Conservation (phyloP, 352 stramenopile genomes). For the Phytophthora palmivora region DNA sequence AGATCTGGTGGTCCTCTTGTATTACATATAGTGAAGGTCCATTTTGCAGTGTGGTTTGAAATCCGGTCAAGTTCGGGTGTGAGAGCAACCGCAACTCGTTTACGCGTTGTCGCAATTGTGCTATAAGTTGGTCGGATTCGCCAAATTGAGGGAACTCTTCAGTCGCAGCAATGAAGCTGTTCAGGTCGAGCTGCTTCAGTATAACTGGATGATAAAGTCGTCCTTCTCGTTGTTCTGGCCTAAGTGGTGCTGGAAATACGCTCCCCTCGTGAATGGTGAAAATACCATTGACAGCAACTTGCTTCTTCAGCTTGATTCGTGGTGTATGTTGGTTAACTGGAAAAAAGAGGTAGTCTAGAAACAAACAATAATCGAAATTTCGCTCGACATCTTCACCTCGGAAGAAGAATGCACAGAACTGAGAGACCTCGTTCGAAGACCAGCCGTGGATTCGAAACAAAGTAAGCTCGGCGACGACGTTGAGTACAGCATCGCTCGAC, state of each 20-base stretch:
- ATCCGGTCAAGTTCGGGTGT: constrained; percentile 56
- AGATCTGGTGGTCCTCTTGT: constrained; percentile 46
- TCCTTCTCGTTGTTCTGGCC: constrained; percentile 10
- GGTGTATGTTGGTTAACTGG: constrained; percentile 30
- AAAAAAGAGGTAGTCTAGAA: constrained; percentile 69
- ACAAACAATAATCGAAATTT: constrained; percentile 52
- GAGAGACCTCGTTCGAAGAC: constrained; percentile 35
- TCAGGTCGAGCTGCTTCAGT: constrained; percentile 29
- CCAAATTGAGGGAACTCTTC: constrained; percentile 12
- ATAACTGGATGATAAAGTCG: constrained; percentile 3
- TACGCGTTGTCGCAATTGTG: constrained; percentile 37
- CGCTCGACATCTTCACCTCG: constrained; percentile 20
- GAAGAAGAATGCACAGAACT: constrained; percentile 52
- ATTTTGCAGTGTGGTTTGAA: constrained; percentile 43
- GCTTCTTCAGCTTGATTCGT: constrained; percentile 29
- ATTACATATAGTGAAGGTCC: constrained; percentile 48
- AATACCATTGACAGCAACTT: constrained; percentile 15
- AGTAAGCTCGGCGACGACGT: constrained; percentile 36
- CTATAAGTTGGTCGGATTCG: constrained; percentile 8
- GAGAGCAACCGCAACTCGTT: constrained; percentile 49
- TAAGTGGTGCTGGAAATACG: constrained; percentile 9
- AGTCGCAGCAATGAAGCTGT: neutral
- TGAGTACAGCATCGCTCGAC: constrained; percentile 38
- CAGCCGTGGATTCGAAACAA: constrained; percentile 43
- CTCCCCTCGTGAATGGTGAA: constrained; percentile 31